phyloP scores from a whole-genome alignment of 306 rosid genomes.

The Lagenaria siceraria region DNA sequence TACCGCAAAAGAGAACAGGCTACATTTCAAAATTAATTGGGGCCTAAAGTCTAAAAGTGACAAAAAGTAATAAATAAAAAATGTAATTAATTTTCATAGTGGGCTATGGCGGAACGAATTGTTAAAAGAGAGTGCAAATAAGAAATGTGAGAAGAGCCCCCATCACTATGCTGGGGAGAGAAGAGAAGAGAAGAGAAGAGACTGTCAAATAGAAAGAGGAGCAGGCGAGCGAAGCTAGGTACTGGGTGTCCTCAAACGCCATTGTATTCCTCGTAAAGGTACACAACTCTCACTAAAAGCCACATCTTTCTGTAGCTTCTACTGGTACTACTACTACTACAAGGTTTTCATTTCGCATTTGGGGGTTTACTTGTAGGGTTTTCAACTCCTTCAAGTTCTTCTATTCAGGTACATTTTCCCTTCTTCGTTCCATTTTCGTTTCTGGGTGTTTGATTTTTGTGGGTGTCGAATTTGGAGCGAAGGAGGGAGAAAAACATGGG shows the following conservation, averaged over 20 bases:
- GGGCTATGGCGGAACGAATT: neutral
- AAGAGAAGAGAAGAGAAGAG: neutral
- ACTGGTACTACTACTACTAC: neutral
- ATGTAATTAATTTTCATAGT: neutral
- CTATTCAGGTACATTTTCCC: neutral
- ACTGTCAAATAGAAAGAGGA: neutral
- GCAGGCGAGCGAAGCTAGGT: neutral
- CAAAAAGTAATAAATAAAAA: neutral
- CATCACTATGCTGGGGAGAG: neutral
- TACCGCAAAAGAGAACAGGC: neutral
- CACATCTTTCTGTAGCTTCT: neutral
- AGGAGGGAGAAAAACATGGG: neutral
- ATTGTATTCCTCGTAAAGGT: neutral
- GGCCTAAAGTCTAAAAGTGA: neutral
- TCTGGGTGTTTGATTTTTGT: constrained; percentile 2
- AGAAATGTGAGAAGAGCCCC: neutral
- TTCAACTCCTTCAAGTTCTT: neutral
- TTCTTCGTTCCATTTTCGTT: neutral
- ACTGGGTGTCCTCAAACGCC: neutral
- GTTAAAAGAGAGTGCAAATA: neutral
- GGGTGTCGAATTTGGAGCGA: neutral
- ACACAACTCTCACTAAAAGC: neutral
- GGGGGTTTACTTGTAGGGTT: constrained; percentile 3
- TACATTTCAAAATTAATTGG: neutral
- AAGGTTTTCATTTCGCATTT: neutral